Evolutionary conservation across 2,329 filamentous ascomycete species (phyloP).

Genomic region (Pleoardoris graminearum): DNA sequence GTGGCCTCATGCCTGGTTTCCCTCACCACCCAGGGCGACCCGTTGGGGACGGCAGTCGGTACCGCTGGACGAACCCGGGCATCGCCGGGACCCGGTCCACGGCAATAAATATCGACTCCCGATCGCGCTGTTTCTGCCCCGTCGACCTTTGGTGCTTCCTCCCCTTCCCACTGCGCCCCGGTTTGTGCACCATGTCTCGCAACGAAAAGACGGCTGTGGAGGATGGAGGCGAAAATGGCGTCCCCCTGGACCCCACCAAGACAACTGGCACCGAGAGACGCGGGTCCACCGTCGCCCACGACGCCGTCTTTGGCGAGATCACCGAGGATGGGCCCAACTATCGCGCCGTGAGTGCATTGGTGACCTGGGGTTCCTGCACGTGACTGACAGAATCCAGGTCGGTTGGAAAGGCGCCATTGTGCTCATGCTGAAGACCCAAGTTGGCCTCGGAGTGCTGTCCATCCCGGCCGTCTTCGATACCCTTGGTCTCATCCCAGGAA

Average conservation of each 20-base stretch:
- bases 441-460: slow-evolving; percentile 52
- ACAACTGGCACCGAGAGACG: not conserved
- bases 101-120: not conserved
- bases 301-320: slow-evolving; percentile 56
- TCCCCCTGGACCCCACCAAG: not conserved
- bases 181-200: not conserved
- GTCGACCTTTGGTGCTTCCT: not conserved
- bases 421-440: slow-evolving; percentile 38
- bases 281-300: slow-evolving; percentile 3
- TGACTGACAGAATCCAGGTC: slow-evolving; percentile 20
- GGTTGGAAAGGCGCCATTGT: slow-evolving; percentile 32
- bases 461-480: slow-evolving; percentile 53
- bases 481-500: slow-evolving; percentile 55
- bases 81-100: slow-evolving; percentile 1
- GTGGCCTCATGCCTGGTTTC: not conserved
- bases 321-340: slow-evolving; percentile 58
- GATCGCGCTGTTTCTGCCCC: not conserved
- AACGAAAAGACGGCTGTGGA: not conserved
- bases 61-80: not conserved
- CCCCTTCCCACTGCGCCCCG: not conserved
- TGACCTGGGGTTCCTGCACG: slow-evolving; percentile 52
- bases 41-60: not conserved
- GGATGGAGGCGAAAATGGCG: slow-evolving; percentile 1
- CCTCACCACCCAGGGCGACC: not conserved
- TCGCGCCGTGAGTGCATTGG: slow-evolving; percentile 41